These are phyloP conservation scores for Saccharomyces hybrid DNA, from an alignment of 1,139 yeast species.

Conservation along the genomic window DNA sequence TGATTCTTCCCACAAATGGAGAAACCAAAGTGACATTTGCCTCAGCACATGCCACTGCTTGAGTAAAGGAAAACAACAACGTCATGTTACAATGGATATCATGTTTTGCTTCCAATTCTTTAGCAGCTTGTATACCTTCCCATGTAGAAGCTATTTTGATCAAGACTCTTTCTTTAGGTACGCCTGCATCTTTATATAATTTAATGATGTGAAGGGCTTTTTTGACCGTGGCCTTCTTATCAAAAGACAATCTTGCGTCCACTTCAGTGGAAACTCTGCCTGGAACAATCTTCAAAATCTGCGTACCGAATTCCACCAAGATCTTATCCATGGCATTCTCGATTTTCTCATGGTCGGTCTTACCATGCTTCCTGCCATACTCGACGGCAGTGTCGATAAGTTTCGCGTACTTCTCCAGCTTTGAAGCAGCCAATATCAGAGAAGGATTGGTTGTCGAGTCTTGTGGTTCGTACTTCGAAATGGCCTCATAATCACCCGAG, in stretches of 20 bases:
- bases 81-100: conserved; percentile 93
- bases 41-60: conserved; percentile 98
- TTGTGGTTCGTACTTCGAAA: conserved; percentile 96
- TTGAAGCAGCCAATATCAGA: conserved; percentile 88
- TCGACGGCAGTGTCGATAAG: conserved; percentile 85
- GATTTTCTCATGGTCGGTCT: conserved; percentile 54
- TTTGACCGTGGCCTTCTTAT: conserved; percentile 83
- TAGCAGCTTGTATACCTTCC: conserved; percentile 97
- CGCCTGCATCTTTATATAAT: conserved; percentile 76
- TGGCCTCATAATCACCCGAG: conserved; percentile 96
- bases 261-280: conserved; percentile 99
- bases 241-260: conserved; percentile 93
- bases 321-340: conserved; percentile 79
- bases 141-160: conserved; percentile 97
- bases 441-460: conserved; percentile 99
- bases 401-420: conserved; percentile 79
- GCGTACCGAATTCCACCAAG: conserved; percentile 91
- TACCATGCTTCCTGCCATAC: conserved; percentile 60
- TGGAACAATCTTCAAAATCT: conserved; percentile 88
- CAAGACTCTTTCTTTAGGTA: conserved; percentile 78
- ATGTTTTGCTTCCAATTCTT: conserved; percentile 83
- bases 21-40: conserved; percentile 92
- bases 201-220: conserved; percentile 85
- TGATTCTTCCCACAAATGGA: conserved; percentile 97
- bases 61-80: conserved; percentile 84